These are phyloP conservation scores for Naganishia cerealis DNA, from an alignment of 1,284 basidiomycete genomes.

Conservation along the genomic window DNA sequence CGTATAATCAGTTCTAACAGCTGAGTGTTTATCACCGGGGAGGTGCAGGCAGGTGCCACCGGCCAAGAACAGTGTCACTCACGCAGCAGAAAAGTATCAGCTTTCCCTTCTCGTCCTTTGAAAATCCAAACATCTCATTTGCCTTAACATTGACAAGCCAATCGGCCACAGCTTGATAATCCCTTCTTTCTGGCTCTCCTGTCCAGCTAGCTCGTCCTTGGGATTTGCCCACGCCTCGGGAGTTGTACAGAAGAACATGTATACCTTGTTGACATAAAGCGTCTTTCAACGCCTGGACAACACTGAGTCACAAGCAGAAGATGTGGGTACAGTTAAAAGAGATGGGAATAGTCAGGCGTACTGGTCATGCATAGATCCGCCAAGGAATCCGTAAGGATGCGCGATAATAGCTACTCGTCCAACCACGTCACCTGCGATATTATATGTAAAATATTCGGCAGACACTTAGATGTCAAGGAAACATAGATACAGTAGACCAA, in stretches of 20 bases:
- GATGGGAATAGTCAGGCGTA: background rate
- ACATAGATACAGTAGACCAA: no score
- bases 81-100: conserved; percentile 28
- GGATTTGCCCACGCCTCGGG: conserved; percentile 30
- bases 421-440: background rate
- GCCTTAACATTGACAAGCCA: conserved; percentile 6
- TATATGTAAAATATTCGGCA: background rate
- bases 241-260: conserved; percentile 28
- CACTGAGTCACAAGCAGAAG: conserved; percentile 7
- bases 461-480: background rate
- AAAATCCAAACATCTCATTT: background rate
- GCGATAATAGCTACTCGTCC: conserved; percentile 25
- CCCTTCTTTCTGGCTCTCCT: conserved; percentile 29
- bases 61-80: background rate
- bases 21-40: no score
- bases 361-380: conserved; percentile 33
- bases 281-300: conserved; percentile 16
- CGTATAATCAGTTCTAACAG: background rate
- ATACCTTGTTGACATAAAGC: conserved; percentile 6
- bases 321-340: background rate
- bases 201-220: conserved; percentile 28
- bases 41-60: background rate
- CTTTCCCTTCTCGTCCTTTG: background rate
- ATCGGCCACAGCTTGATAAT: conserved; percentile 27
- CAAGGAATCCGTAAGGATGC: conserved; percentile 32